phyloP scores from a whole-genome alignment of 805 yeast species.

The Hanseniaspora lachancei region DNA sequence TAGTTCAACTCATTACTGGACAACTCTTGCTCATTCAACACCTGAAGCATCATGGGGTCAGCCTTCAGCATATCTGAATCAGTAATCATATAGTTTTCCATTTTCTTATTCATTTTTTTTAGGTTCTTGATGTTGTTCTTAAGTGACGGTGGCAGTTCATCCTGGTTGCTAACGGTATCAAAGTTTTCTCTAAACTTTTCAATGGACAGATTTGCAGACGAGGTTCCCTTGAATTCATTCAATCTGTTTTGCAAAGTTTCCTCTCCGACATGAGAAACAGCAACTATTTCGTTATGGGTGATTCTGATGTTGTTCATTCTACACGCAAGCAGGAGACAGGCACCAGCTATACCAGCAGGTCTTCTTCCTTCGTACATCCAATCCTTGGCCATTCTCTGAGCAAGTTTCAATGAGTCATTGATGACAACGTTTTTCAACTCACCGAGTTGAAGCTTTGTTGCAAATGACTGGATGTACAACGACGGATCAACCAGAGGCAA shows the following conservation, averaged over 20 bases:
- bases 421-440: conserved; percentile 59
- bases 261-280: conserved; percentile 89
- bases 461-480: conserved; percentile 83
- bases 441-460: conserved; percentile 75
- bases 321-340: conserved; percentile 83
- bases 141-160: conserved; percentile 74
- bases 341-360: conserved; percentile 98
- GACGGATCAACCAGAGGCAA: conserved; percentile 92
- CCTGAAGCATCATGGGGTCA: conserved; percentile 34
- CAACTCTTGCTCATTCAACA: conserved; percentile 33
- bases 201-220: conserved; percentile 61
- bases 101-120: conserved; percentile 28
- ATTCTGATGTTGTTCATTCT: conserved; percentile 92
- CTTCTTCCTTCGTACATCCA: conserved; percentile 96
- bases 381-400: conserved; percentile 82
- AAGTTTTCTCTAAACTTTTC: conserved; percentile 47
- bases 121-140: conserved; percentile 46
- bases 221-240: conserved; percentile 71
- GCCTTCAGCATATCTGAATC: conserved; percentile 30
- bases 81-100: conserved; percentile 24
- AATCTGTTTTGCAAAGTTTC: conserved; percentile 83
- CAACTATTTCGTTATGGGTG: conserved; percentile 85
- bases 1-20: conserved; percentile 35
- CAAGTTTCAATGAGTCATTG: conserved; percentile 73
- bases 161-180: conserved; percentile 24